Evolutionary conservation across 805 yeast genomes (phyloP).

Genomic region (Ogataea ganodermae): DNA sequence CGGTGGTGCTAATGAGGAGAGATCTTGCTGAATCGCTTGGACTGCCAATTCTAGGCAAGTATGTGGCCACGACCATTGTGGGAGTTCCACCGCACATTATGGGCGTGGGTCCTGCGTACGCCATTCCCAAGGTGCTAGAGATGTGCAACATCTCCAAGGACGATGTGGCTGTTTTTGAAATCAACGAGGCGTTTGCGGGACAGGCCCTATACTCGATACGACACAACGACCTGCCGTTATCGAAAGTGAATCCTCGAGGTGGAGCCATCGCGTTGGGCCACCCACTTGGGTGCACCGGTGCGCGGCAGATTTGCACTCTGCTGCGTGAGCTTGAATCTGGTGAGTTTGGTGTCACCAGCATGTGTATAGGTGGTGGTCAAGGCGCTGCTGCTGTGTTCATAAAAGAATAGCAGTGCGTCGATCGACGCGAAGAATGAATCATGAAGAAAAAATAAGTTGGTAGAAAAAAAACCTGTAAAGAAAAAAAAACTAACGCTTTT

Average conservation of each 20-base stretch:
- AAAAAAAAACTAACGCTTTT: not conserved
- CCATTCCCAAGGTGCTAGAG: constrained; percentile 78
- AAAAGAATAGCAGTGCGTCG: constrained; percentile 56
- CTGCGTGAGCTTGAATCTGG: constrained; percentile 77
- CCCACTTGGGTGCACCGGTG: constrained; percentile 83
- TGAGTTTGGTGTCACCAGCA: constrained; percentile 86
- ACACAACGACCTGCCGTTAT: constrained; percentile 62
- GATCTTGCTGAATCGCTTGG: constrained; percentile 76
- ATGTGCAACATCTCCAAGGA: constrained; percentile 47
- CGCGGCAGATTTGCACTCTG: constrained; percentile 89
- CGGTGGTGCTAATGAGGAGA: constrained; percentile 80
- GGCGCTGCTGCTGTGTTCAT: constrained; percentile 92
- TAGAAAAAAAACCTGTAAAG: not conserved
- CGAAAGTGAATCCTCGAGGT: constrained; percentile 85
- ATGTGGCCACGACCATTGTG: constrained; percentile 72
- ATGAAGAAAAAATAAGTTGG: not conserved
- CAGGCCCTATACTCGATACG: constrained; percentile 81
- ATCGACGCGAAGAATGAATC: not conserved
- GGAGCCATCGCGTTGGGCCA: constrained; percentile 98
- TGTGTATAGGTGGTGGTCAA: constrained; percentile 99
- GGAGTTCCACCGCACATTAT: constrained; percentile 97
- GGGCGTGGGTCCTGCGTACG: constrained; percentile 98
- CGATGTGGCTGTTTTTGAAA: constrained; percentile 78
- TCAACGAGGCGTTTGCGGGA: constrained; percentile 96
- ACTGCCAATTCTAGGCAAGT: constrained; percentile 76